Evolutionary conservation across 352 stramenopile species (phyloP).

Genomic region (Phytophthora fragariaefolia): DNA sequence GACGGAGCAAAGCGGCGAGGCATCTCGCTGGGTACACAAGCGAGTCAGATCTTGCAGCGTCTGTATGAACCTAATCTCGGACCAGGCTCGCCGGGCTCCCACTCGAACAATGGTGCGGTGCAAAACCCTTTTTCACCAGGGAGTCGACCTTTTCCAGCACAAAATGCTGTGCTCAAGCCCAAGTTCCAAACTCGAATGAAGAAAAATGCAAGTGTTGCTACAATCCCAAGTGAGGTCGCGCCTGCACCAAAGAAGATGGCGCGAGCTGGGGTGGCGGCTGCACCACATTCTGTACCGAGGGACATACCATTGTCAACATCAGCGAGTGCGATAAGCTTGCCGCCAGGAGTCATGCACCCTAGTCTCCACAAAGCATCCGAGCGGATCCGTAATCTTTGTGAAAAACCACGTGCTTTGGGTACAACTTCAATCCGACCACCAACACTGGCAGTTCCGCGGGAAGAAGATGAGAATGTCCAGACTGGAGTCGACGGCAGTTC

Average conservation of each 20-base stretch:
- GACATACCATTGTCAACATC: conserved; percentile 26
- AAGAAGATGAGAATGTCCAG: conserved; percentile 36
- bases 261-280: neutral
- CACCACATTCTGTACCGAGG: neutral
- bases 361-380: conserved; percentile 67
- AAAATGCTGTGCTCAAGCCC: conserved; percentile 46
- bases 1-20: conserved; percentile 66
- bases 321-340: conserved; percentile 40
- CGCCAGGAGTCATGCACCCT: conserved; percentile 51
- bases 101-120: neutral
- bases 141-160: conserved; percentile 3
- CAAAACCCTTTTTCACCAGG: conserved; percentile 8
- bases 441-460: conserved; percentile 14
- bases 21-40: conserved; percentile 54
- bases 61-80: conserved; percentile 72
- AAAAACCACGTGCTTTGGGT: conserved; percentile 34
- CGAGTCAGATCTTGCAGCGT: conserved; percentile 69
- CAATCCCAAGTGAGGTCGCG: conserved; percentile 24
- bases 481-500: neutral
- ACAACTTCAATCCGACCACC: conserved; percentile 18
- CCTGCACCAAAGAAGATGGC: neutral
- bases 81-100: conserved; percentile 17
- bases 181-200: conserved; percentile 52
- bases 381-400: conserved; percentile 54
- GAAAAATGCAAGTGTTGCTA: conserved; percentile 52